Evolutionary conservation across 2,329 filamentous ascomycete species (phyloP), one percentile per base, ranked within the genome.

Genomic region (Nothomitra cinnamomea): DNA sequence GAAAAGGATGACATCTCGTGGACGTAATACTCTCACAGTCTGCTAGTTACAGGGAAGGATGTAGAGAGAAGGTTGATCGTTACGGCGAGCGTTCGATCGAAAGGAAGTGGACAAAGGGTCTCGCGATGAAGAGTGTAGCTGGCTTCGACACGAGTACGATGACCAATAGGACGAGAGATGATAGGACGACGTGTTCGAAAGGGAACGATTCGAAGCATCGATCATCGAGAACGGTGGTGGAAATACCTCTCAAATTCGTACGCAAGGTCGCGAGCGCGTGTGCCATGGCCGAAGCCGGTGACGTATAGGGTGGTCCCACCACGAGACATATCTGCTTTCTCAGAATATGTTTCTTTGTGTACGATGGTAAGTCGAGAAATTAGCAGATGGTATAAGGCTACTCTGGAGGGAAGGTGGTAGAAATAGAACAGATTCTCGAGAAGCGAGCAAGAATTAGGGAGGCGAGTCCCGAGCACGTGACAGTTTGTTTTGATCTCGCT

Each of bases 201-300:
- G 53, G 7, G 38, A 43, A 54, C 53, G 53, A 51, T 54, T 55
- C 57, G 58, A 60, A 58, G 59, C 63, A 64, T 65, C 61, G 66
- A 71, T 71, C 70, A 72, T 70, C 66, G 45, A 49, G 45, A 28
- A 17, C 32, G 45, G 68, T 66, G 64, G 61, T 64, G 64, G 78
- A 94, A 89, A 81, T 95, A 95, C 87, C 90, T 88, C 89, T 96
- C 90, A 85, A 96, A 96, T 79, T 96, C 90, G 85, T 94, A 95
- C 76, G 90, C 88, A 70, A 96, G 86, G 78, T 98, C 89, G 81
- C 92, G 87, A 70, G 92, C 88, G 77, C 92, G 87, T 70, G 90
- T 95, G 71, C 90, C 88, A 73, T 95, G 88, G 79, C 90, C 94
- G 72, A 98, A 98, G 79, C 92, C 92, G 67, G 89, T 95, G 71